Base-by-base conservation (phyloP, 495 filamentous ascomycete genomes). In the Lepidopterella palustris region DNA sequence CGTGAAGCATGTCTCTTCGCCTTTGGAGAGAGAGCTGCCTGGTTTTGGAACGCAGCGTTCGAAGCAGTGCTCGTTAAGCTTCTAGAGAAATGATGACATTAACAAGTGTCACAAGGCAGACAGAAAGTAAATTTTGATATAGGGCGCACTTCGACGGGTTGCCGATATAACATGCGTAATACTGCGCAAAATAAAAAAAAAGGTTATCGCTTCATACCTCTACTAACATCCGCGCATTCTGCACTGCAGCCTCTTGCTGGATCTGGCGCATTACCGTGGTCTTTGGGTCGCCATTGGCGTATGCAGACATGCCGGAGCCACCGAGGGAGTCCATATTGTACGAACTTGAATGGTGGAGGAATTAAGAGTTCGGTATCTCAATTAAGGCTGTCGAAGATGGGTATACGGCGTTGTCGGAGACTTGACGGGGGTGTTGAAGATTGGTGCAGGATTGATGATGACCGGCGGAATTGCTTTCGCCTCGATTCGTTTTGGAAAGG, bases 31-130 rank as follows among this genome's bases (percentile, higher is more conserved):
- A 40, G 86, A 87, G 52, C 79, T 73, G 55, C 90, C 87, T 54
- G 93, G 93, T 66, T 90, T 85, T 26, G 92, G 85, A 40, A 98
- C 78, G 77, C 93, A 98, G 70, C 86, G 86, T 32, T 92, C 84
- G 82, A 96, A 97, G 82, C 93, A 98, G 79, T 95, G 85, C 71
- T 92, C 85, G 80, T 97, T 96, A 73, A 97, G 80, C 87, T 90
- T 95, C 93, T 97, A 64, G 32, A 40, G 21, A 52, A 18, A 11
- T 6, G 15, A 62, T 21, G 56, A n/a, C 28, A 48, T 28, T 50
- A 29, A 9, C 45, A 40, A 50, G 40, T 24, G 5, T 1, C 5
- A 52, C 5, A 53, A 50, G 4, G 10, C n/a, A 26, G 3, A 59
- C n/a, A 9, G 26, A 13, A 4, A 58, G 45, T 2, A 57, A n/a